Evolutionary conservation across 352 stramenopile genomes (phyloP), one percentile per base, ranked within the genome.

Genomic region (Phytopythium helicoides): DNA sequence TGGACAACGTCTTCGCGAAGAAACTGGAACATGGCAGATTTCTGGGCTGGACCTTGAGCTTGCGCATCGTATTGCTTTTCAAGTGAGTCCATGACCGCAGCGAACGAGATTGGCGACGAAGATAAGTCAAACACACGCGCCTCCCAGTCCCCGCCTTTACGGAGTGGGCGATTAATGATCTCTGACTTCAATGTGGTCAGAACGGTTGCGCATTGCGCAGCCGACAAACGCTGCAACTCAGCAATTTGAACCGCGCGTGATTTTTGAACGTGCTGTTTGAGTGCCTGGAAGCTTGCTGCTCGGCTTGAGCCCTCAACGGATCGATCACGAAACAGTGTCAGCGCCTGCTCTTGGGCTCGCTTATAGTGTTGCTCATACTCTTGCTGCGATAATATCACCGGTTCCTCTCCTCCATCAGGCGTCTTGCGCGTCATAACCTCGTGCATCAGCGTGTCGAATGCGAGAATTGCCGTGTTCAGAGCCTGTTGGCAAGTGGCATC

Each of bases 291-390:
- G 58, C 79, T 88, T 23, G 51, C 42, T 3, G 75, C 56, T 3
- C 81, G 71, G 0, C 73, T 81, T 15, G 77, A 41, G 1, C 83
- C 79, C 62, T 94, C 81, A 18, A 92, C 75, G 2, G 83, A 92
- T 35, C 73, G 62, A 12, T 64, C 67, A 46, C 91, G 90, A 45
- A 87, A 94, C 6, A 88, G 34, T 16, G 53, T 67, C 18, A 92
- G 54, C 1, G 83, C 81, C 54, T 81, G 65, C 28, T 94, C 83
- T 47, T 92, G 79, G 0, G 83, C 79, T 19, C 87, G 71, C 22
- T 89, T 91, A 56, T 89, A 79, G 11, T 83, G 61, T 9, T 73
- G 68, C 31, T 93, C 81, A 57, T 91, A 93, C 44, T 87, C 81
- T 39, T 75, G 60, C 37, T 91, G 83, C 1, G 72, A 73, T 18